A percentile compares a stretch with the other conserved stretches of the same genome.
These are phyloP conservation scores for Claviceps spartinae DNA, from an alignment of 2,329 filamentous ascomycete species.

Conservation along the genomic window DNA sequence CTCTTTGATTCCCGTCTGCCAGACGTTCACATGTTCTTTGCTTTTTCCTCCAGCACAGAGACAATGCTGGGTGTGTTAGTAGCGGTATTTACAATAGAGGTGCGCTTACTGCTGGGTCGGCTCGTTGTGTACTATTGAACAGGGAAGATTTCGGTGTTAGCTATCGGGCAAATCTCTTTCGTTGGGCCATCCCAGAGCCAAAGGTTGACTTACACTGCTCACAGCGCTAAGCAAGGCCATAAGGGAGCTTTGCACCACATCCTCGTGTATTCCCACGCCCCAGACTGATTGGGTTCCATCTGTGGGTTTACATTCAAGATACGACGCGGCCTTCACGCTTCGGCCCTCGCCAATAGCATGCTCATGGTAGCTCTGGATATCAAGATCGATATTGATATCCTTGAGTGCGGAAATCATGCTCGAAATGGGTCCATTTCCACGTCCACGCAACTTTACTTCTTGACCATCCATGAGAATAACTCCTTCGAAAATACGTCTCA, in stretches of 20 bases:
- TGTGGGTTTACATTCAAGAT: conserved; percentile 72
- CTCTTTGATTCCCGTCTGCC: not conserved
- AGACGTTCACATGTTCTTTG: not conserved
- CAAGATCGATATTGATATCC: conserved; percentile 68
- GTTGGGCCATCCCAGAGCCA: not conserved
- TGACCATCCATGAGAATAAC: conserved; percentile 69
- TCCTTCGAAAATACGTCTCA: conserved; percentile 72
- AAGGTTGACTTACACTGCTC: conserved; percentile 55
- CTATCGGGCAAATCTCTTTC: not conserved
- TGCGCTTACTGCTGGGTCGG: not conserved
- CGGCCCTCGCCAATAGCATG: conserved; percentile 75
- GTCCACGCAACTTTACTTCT: conserved; percentile 66
- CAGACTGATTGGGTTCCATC: conserved; percentile 62
- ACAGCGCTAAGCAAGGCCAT: conserved; percentile 77
- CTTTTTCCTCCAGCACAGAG: not conserved
- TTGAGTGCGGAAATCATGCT: conserved; percentile 72
- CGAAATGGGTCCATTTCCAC: conserved; percentile 83
- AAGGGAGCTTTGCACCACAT: conserved; percentile 73
- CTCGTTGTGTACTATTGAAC: not conserved
- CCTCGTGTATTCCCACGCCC: conserved; percentile 48
- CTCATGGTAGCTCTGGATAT: conserved; percentile 92
- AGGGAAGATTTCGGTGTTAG: not conserved
- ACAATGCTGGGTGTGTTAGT: not conserved
- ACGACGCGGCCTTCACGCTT: conserved; percentile 85
- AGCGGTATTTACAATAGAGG: not conserved